Evolutionary conservation across 2,329 filamentous ascomycete genomes (phyloP).

Genomic region (Clarireedia hainanense): DNA sequence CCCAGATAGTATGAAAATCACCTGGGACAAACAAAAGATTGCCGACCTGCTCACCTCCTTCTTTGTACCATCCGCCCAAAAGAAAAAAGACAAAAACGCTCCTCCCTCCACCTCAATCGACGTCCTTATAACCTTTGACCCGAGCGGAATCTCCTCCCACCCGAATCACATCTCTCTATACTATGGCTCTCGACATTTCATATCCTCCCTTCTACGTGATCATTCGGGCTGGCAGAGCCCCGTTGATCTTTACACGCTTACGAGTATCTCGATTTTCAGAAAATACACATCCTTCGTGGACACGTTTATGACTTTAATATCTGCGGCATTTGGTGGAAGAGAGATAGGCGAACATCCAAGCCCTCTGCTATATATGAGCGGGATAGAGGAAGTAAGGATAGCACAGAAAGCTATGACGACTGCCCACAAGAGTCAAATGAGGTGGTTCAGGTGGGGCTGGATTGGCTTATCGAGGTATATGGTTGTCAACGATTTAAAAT

Average conservation of each 20-base stretch:
- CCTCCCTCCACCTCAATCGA: conserved; percentile 38
- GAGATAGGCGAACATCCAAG: conserved; percentile 42
- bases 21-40: conserved; percentile 67
- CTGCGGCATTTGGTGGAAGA: conserved; percentile 39
- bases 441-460: conserved; percentile 97
- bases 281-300: conserved; percentile 82
- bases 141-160: conserved; percentile 73
- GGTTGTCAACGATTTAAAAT: conserved; percentile 80
- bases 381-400: conserved; percentile 51
- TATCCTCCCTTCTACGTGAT: conserved; percentile 56
- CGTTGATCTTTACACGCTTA: conserved; percentile 79
- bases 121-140: conserved; percentile 81
- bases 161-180: conserved; percentile 91
- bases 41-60: conserved; percentile 60
- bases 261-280: conserved; percentile 60
- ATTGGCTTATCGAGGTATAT: conserved; percentile 88
- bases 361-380: conserved; percentile 64
- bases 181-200: conserved; percentile 69
- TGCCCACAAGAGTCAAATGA: conserved; percentile 93
- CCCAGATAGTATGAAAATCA: conserved; percentile 77
- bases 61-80: conserved; percentile 53
- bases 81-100: conserved; percentile 26
- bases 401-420: conserved; percentile 83
- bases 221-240: conserved; percentile 60
- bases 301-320: conserved; percentile 58